phyloP scores from a whole-genome alignment of 2,329 filamentous ascomycete species.

The Beauveria rudraprayagi region DNA sequence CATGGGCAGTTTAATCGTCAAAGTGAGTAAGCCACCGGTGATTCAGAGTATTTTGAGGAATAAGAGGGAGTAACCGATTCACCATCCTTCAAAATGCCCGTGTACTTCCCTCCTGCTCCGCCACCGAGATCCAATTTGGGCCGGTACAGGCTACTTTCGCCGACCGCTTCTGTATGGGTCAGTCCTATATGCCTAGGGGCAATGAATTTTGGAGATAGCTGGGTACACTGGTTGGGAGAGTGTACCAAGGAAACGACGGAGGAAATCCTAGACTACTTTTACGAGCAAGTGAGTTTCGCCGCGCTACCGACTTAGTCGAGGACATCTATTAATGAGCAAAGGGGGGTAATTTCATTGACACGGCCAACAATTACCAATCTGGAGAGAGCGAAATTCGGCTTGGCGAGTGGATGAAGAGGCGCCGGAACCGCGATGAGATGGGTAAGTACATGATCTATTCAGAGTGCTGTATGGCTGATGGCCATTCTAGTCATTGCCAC shows the following conservation, averaged over 20 bases:
- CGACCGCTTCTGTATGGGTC: conserved; percentile 57
- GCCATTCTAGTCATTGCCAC: conserved; percentile 51
- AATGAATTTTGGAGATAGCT: conserved; percentile 57
- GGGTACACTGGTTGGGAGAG: conserved; percentile 49
- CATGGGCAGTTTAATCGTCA: background rate
- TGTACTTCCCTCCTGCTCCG: conserved; percentile 30
- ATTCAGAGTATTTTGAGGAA: background rate
- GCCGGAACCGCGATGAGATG: conserved; percentile 58
- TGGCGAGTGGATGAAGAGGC: conserved; percentile 61
- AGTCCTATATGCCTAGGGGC: conserved; percentile 57
- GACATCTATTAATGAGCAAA: background rate
- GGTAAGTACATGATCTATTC: background rate
- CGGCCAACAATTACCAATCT: conserved; percentile 59
- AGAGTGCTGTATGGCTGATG: background rate
- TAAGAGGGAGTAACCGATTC: background rate
- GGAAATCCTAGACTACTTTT: conserved; percentile 58
- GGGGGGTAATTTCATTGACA: conserved; percentile 65
- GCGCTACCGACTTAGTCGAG: background rate
- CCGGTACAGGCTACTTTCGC: conserved; percentile 58
- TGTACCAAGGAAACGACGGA: conserved; percentile 57
- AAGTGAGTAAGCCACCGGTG: background rate
- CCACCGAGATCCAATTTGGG: conserved; percentile 52
- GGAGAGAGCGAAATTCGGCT: conserved; percentile 57
- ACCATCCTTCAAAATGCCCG: conserved; percentile 4
- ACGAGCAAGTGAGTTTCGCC: conserved; percentile 36